Evolutionary conservation across 768 basidiomycete species (phyloP).

Genomic region (Ephemerocybe angulata): DNA sequence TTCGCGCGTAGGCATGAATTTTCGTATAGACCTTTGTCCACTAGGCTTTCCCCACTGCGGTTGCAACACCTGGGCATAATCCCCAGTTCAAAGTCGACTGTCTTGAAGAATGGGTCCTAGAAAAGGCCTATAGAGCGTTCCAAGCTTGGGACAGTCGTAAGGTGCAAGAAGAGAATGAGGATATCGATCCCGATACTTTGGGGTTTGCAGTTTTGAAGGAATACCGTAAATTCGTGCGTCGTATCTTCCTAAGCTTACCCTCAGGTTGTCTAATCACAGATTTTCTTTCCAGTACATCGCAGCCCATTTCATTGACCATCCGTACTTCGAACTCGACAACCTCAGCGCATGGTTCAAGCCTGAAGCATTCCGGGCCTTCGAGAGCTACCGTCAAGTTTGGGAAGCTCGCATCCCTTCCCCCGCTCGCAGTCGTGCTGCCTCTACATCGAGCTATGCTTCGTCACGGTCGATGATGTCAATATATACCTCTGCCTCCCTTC

Average conservation of each 20-base stretch:
- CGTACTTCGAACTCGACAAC: not conserved
- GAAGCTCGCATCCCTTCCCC: not conserved
- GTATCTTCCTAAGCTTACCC: too few relatives aligned
- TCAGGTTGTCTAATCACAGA: not conserved
- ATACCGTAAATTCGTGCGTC: not conserved
- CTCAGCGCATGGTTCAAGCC: not conserved
- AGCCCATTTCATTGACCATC: not conserved
- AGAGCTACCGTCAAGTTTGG: not conserved
- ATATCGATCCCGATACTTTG: not conserved
- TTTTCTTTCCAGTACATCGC: not conserved
- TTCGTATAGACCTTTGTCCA: not conserved
- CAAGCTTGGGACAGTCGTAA: not conserved
- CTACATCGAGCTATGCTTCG: not conserved
- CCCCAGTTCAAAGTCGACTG: not conserved
- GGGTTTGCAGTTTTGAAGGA: not conserved
- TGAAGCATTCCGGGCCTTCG: not conserved
- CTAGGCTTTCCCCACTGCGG: not conserved
- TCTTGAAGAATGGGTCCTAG: not conserved
- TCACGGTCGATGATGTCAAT: not conserved
- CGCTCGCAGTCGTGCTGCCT: not conserved
- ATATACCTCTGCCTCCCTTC: not conserved
- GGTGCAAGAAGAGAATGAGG: not conserved
- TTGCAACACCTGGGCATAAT: not conserved
- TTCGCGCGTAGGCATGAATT: not conserved
- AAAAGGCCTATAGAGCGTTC: not conserved